Evolutionary conservation across 129 eudicot genomes (phyloP).

Genomic region (Helianthus tuberosus): DNA sequence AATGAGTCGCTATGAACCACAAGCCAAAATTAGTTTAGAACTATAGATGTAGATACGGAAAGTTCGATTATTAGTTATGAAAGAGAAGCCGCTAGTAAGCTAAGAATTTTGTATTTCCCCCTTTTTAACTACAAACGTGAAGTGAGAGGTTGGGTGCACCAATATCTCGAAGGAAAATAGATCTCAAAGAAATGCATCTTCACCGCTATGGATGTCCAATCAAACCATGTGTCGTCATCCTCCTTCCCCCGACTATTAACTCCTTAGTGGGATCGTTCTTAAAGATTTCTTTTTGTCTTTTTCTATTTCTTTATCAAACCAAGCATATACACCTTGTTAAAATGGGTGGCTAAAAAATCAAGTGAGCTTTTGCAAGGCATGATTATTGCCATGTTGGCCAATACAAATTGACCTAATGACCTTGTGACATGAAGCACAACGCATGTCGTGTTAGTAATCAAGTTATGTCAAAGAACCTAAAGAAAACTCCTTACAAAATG

Average conservation of each 20-base stretch:
- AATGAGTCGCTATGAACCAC: not conserved
- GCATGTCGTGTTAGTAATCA: not conserved
- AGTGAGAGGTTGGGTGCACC: not conserved
- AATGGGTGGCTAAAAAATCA: too few relatives aligned
- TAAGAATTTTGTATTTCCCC: not conserved
- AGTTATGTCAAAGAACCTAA: not conserved
- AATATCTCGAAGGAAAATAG: not conserved
- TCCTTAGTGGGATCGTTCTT: too few relatives aligned
- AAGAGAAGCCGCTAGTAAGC: not conserved
- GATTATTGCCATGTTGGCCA: not conserved
- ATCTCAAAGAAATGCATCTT: not conserved
- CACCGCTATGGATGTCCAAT: not conserved
- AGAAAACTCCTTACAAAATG: not conserved
- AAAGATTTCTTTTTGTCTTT: too few relatives aligned
- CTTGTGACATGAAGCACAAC: not conserved
- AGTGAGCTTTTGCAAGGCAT: not conserved
- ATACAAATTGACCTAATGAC: not conserved
- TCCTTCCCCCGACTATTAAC: too few relatives aligned
- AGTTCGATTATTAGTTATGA: not conserved
- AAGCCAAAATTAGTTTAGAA: not conserved
- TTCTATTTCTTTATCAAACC: too few relatives aligned
- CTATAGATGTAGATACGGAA: not conserved
- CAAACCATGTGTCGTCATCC: not conserved
- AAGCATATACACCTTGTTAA: too few relatives aligned
- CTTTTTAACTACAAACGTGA: not conserved